Evolutionary conservation across 2,329 filamentous ascomycete species (phyloP).

Genomic region (Diaporthe vaccinii): DNA sequence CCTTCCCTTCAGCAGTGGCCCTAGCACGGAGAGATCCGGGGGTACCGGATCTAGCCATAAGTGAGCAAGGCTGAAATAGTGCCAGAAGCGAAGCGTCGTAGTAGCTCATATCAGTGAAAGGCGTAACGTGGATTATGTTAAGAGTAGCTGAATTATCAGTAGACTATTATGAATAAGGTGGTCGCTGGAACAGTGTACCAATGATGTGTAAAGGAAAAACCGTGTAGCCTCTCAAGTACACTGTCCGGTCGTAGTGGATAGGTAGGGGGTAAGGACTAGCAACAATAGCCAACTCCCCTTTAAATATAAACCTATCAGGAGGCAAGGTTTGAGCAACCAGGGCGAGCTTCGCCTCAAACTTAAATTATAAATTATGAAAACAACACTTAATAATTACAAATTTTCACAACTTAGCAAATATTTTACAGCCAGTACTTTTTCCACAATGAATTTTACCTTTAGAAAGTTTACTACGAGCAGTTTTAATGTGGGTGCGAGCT

Average conservation of each 20-base stretch:
- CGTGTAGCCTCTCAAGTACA: conserved; percentile 30
- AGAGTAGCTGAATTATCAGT: conserved; percentile 26
- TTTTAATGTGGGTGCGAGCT: not conserved
- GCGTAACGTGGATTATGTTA: conserved; percentile 16
- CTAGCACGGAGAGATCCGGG: no score
- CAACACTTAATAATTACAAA: conserved; percentile 16
- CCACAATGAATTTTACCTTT: not conserved
- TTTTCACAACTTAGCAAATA: not conserved
- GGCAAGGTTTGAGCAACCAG: conserved; percentile 24
- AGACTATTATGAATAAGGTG: conserved; percentile 14
- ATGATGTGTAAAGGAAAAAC: conserved; percentile 28
- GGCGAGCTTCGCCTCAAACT: conserved; percentile 3
- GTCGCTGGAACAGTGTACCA: conserved; percentile 26
- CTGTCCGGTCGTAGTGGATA: conserved; percentile 21
- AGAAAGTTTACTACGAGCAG: conserved; percentile 7
- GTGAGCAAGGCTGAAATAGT: conserved; percentile 22
- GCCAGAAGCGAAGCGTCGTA: conserved; percentile 25
- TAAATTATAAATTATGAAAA: conserved; percentile 22
- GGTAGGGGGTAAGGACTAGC: conserved; percentile 1
- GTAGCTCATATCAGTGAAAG: conserved; percentile 31
- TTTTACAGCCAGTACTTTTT: not conserved
- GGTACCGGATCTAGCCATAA: no score
- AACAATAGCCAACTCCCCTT: not conserved
- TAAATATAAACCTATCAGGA: conserved; percentile 20
- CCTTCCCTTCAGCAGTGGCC: no score